Percentiles rank a stretch among this genome's conserved stretches.
Conservation (phyloP, 257 asterid genomes). For the Nicotiana otophora region DNA sequence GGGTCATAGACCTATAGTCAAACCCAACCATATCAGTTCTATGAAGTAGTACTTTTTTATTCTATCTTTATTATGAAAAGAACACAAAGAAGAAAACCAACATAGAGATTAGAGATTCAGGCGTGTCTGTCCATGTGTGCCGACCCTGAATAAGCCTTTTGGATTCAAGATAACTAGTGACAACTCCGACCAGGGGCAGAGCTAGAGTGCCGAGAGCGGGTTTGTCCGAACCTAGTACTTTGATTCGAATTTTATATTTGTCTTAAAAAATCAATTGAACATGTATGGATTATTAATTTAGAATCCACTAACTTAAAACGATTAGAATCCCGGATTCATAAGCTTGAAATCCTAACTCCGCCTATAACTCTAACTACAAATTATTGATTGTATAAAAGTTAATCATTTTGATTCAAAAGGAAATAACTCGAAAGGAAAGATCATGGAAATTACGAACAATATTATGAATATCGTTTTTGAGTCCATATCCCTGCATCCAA, state of each 20-base stretch:
- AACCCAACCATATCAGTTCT: neutral
- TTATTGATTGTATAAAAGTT: no score
- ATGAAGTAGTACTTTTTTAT: neutral
- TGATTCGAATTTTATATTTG: no score
- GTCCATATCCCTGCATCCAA: neutral
- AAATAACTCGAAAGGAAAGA: neutral
- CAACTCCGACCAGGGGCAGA: no score
- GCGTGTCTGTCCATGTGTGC: constrained; percentile 14
- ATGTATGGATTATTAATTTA: no score
- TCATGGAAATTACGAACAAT: neutral
- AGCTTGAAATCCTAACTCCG: no score
- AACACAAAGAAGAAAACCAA: neutral
- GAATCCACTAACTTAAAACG: no score
- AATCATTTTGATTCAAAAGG: no score
- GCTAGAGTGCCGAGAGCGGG: no score
- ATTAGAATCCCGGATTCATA: no score
- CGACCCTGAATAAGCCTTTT: neutral
- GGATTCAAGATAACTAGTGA: neutral
- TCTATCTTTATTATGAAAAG: neutral
- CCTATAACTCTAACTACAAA: no score
- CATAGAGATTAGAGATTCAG: neutral
- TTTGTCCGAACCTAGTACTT: no score
- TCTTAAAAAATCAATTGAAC: no score
- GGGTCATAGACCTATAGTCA: neutral
- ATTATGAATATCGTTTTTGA: neutral